Evolutionary conservation across 2,329 filamentous ascomycete species (phyloP).

Genomic region (Neonectria coccinea): DNA sequence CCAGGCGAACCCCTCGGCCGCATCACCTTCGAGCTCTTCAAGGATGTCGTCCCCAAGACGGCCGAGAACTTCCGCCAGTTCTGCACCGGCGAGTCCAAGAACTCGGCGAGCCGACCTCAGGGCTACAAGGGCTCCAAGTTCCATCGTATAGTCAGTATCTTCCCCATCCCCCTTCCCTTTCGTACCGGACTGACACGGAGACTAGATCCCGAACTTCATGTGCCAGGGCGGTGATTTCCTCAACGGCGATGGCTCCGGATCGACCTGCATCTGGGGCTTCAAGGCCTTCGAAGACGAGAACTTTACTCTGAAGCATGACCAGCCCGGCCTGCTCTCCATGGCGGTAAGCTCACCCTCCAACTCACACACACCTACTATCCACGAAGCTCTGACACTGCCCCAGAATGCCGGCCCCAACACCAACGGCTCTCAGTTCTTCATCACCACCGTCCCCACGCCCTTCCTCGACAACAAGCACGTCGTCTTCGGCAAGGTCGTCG

Average conservation of each 20-base stretch:
- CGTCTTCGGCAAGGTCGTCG: slow-evolving; percentile 90
- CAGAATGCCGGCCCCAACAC: slow-evolving; percentile 92
- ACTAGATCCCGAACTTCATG: slow-evolving; percentile 94
- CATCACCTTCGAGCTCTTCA: slow-evolving; percentile 91
- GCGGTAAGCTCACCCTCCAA: slow-evolving; percentile 71
- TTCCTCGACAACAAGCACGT: slow-evolving; percentile 95
- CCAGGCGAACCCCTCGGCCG: slow-evolving; percentile 86
- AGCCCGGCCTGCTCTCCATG: slow-evolving; percentile 88
- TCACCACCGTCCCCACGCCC: slow-evolving; percentile 87
- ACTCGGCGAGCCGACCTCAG: slow-evolving; percentile 79
- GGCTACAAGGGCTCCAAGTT: slow-evolving; percentile 97
- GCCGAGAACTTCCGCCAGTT: slow-evolving; percentile 98
- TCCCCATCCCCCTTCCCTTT: slow-evolving; percentile 4
- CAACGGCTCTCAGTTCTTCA: slow-evolving; percentile 98
- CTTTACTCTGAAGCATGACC: slow-evolving; percentile 82
- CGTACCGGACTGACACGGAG: slow-evolving; percentile 15
- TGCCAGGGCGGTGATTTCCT: slow-evolving; percentile 97
- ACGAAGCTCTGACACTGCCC: slow-evolving; percentile 6
- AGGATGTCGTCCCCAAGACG: slow-evolving; percentile 84
- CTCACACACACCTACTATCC: slow-evolving; percentile 1
- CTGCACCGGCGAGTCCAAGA: slow-evolving; percentile 93
- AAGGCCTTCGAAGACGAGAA: slow-evolving; percentile 92
- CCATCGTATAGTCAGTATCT: slow-evolving; percentile 82
- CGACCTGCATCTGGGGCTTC: slow-evolving; percentile 86
- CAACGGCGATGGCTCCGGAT: slow-evolving; percentile 92